These are phyloP conservation scores for Pyropia haitanensis DNA, from an alignment of 23 red algal genomes.

Conservation along the genomic window DNA sequence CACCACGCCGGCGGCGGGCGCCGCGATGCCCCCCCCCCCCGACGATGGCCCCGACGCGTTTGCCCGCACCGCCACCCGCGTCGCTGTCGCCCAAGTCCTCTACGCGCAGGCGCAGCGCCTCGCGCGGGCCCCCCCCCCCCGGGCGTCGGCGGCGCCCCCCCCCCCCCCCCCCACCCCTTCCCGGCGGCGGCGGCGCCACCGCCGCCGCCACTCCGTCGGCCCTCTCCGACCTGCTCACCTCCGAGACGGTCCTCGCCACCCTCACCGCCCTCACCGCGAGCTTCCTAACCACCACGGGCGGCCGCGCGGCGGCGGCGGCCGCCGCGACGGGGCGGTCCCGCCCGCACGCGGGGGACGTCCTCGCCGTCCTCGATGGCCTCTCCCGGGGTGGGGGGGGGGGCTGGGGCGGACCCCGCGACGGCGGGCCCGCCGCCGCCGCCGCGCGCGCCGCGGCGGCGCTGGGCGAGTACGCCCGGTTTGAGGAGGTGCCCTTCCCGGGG, in stretches of 20 bases:
- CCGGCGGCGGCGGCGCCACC: conserved; percentile 16
- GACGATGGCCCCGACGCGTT: too few relatives aligned
- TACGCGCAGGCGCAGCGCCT: conserved; percentile 36
- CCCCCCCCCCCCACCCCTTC: background rate
- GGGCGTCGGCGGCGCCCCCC: background rate
- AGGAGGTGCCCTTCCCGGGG: conserved; percentile 51
- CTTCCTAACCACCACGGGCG: conserved; percentile 17
- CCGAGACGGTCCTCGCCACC: conserved; percentile 25
- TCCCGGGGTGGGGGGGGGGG: background rate
- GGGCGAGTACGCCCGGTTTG: conserved; percentile 22
- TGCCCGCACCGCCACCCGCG: conserved; percentile 4
- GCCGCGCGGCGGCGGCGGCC: background rate
- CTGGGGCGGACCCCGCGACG: too few relatives aligned
- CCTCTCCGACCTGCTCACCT: conserved; percentile 23
- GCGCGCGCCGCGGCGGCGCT: conserved; percentile 8
- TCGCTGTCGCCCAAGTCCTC: conserved; percentile 35
- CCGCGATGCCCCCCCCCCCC: too few relatives aligned
- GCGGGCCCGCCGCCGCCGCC: conserved; percentile 6
- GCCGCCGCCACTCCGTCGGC: background rate
- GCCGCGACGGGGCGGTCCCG: conserved; percentile 12
- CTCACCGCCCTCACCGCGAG: conserved; percentile 40
- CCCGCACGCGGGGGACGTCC: conserved; percentile 16
- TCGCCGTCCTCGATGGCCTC: conserved; percentile 17
- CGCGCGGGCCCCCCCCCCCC: background rate
- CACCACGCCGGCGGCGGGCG: too few relatives aligned